These are phyloP conservation scores for Phytophthora pluvialis DNA, from an alignment of 352 stramenopile genomes.

Conservation along the genomic window DNA sequence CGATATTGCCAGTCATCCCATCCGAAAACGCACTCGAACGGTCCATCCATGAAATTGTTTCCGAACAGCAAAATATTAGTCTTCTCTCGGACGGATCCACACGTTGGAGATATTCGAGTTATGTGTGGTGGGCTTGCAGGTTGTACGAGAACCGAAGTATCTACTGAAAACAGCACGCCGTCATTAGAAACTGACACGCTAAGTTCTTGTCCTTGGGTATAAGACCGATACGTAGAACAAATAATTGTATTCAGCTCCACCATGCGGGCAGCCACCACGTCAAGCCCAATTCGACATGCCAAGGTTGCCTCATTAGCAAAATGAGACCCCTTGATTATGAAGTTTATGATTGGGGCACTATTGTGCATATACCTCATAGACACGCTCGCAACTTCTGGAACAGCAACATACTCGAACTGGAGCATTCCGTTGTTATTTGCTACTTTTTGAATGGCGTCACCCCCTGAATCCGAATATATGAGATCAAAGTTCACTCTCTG, in stretches of 20 bases:
- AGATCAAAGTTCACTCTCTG: conserved; percentile 28
- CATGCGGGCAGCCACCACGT: conserved; percentile 12
- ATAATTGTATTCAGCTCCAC: conserved; percentile 16
- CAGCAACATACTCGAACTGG: conserved; percentile 33
- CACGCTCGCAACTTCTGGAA: conserved; percentile 31
- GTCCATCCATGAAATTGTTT: conserved; percentile 11
- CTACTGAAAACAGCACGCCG: conserved; percentile 35
- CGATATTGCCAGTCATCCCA: conserved; percentile 34
- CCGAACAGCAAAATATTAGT: conserved; percentile 34
- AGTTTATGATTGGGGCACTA: conserved; percentile 1
- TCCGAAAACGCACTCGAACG: conserved; percentile 46
- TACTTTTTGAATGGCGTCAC: conserved; percentile 4
- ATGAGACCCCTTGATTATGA: conserved; percentile 25
- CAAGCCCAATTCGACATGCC: conserved; percentile 27
- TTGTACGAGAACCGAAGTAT: conserved; percentile 8
- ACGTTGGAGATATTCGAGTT: conserved; percentile 29
- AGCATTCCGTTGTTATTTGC: conserved; percentile 12
- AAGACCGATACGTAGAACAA: conserved; percentile 11
- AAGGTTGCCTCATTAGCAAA: conserved; percentile 17
- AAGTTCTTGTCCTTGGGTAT: conserved; percentile 10
- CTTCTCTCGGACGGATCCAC: conserved; percentile 26
- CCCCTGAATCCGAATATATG: conserved; percentile 11
- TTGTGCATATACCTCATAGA: conserved; percentile 3
- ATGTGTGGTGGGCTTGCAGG: conserved; percentile 13
- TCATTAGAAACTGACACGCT: conserved; percentile 47